Evolutionary conservation across 2,329 filamentous ascomycete species (phyloP).

Genomic region (Penicillium glabrum): DNA sequence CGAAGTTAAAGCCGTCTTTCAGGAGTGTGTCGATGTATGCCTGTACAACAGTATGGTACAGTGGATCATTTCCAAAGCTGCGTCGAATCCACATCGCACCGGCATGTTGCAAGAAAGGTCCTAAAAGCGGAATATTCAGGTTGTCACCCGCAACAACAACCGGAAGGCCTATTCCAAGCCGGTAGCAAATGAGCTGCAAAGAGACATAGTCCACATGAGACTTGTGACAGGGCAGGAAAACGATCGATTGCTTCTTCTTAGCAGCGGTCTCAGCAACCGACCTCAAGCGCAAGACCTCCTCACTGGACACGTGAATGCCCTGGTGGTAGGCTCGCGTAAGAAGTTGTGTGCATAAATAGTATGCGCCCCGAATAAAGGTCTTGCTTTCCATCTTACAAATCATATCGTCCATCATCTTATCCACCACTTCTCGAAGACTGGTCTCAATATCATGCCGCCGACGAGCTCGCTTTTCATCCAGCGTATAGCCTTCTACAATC

Average conservation of each 20-base stretch:
- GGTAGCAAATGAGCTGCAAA: constrained; percentile 91
- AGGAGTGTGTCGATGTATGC: constrained; percentile 91
- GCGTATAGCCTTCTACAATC: constrained; percentile 28
- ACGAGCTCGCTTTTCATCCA: constrained; percentile 30
- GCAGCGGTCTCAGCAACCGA: constrained; percentile 80
- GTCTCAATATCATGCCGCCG: constrained; percentile 63
- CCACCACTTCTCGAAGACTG: constrained; percentile 75
- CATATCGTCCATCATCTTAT: constrained; percentile 89
- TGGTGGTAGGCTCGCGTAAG: constrained; percentile 93
- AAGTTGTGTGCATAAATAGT: constrained; percentile 84
- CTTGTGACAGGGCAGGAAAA: constrained; percentile 91
- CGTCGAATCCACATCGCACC: constrained; percentile 95
- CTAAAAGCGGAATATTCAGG: constrained; percentile 88
- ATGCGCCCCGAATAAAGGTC: constrained; percentile 84
- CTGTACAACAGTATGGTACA: constrained; percentile 93
- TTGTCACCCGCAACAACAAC: constrained; percentile 96
- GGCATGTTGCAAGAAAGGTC: constrained; percentile 89
- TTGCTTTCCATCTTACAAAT: constrained; percentile 99
- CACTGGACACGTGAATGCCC: constrained; percentile 91
- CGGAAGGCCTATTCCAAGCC: constrained; percentile 82
- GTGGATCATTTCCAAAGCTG: constrained; percentile 84
- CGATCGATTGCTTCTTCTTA: constrained; percentile 87
- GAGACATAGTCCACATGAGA: constrained; percentile 97
- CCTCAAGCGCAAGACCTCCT: constrained; percentile 81
- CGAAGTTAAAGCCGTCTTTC: constrained; percentile 88